Percentiles rank a stretch among this genome's conserved stretches.
These are phyloP conservation scores for Blastocystis sp. DNA, from an alignment of 352 stramenopile species.

Conservation along the genomic window DNA sequence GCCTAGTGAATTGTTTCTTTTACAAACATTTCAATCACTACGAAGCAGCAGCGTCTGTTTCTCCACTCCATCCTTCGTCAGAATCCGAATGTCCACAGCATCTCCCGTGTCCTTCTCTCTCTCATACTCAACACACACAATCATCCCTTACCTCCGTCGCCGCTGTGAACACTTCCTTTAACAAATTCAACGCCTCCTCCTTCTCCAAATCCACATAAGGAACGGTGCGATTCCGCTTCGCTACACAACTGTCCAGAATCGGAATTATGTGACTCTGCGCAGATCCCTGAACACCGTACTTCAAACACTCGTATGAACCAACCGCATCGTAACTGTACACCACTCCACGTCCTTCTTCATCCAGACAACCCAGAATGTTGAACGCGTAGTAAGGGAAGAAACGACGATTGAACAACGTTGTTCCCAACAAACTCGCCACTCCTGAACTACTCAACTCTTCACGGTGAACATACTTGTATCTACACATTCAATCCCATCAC, in stretches of 20 bases:
- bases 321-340: constrained; percentile 96
- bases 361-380: constrained; percentile 88
- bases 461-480: constrained; percentile 84
- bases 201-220: constrained; percentile 76
- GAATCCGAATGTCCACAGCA: constrained; percentile 87
- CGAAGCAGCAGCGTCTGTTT: constrained; percentile 82
- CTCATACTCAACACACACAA: constrained; percentile 65
- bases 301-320: constrained; percentile 75
- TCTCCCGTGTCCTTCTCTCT: constrained; percentile 97
- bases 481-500: constrained; percentile 43
- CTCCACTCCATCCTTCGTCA: constrained; percentile 78
- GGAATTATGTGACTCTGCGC: constrained; percentile 91
- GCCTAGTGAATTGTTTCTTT: not conserved
- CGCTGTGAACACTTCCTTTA: constrained; percentile 93
- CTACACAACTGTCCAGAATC: constrained; percentile 90
- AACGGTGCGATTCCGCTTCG: constrained; percentile 80
- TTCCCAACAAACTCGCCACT: constrained; percentile 85
- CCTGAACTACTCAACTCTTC: constrained; percentile 77
- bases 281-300: constrained; percentile 71
- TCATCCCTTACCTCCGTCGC: constrained; percentile 62
- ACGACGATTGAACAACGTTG: constrained; percentile 81
- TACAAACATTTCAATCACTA: constrained; percentile 70
- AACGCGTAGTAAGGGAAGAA: constrained; percentile 98
- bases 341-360: constrained; percentile 81
- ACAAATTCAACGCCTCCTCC: constrained; percentile 86